phyloP scores from a whole-genome alignment of 2,329 filamentous ascomycete species.

The Ascochyta viciae-villosae region DNA sequence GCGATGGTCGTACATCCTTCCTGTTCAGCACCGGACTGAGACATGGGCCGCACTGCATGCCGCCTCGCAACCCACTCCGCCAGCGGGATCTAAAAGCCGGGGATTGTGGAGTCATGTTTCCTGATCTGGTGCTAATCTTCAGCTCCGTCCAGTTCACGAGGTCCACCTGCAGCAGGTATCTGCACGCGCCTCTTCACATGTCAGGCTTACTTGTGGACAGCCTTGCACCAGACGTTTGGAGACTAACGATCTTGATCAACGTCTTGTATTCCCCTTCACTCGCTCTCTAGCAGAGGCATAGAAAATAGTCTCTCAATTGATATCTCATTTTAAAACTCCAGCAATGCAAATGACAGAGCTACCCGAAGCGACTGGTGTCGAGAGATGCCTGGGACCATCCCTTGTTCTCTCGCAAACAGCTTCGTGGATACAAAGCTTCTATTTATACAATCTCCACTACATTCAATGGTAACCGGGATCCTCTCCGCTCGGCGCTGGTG shows the following conservation, averaged over 20 bases:
- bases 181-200: conserved; percentile 16
- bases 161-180: conserved; percentile 21
- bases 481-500: conserved; percentile 36
- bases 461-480: conserved; percentile 35
- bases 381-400: not conserved
- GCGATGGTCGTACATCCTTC: not conserved
- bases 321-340: conserved; percentile 24
- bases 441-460: conserved; percentile 10
- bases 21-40: conserved; percentile 1
- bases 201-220: not conserved
- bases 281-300: not conserved
- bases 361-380: not conserved
- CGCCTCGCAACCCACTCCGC: conserved; percentile 8
- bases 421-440: not conserved
- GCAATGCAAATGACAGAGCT: conserved; percentile 21
- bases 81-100: conserved; percentile 5
- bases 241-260: no score
- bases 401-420: not conserved
- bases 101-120: conserved; percentile 21
- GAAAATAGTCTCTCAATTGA: conserved; percentile 7
- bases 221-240: no score
- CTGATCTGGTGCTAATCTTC: conserved; percentile 13
- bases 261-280: no score
- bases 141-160: conserved; percentile 22
- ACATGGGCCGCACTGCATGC: conserved; percentile 11